These are phyloP conservation scores for Apiotrichum porosum DNA, from an alignment of 1,284 basidiomycete species.

Conservation along the genomic window DNA sequence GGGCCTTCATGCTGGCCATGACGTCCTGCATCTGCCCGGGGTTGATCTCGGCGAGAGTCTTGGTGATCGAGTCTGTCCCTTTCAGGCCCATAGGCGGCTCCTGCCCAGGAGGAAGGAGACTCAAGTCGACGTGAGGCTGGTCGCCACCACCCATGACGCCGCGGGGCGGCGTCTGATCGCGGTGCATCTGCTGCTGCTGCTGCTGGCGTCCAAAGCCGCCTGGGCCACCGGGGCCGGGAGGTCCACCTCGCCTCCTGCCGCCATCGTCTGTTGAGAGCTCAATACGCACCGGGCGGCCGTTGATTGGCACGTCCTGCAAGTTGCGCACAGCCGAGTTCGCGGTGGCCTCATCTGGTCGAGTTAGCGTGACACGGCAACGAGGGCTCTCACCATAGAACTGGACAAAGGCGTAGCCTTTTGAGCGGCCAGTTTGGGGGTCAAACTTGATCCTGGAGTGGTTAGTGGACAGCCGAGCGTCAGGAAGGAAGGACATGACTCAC, in stretches of 20 bases:
- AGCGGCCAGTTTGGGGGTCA: constrained; percentile 90
- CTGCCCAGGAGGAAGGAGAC: constrained; percentile 70
- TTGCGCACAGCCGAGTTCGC: constrained; percentile 78
- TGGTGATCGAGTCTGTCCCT: constrained; percentile 78
- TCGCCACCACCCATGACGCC: constrained; percentile 17
- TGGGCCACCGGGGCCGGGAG: constrained; percentile 46
- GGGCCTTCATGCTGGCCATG: constrained; percentile 94
- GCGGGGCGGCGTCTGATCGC: constrained; percentile 12
- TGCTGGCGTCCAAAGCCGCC: constrained; percentile 49
- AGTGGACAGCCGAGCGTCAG: not conserved
- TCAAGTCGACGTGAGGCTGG: constrained; percentile 19
- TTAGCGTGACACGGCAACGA: constrained; percentile 6
- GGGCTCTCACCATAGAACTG: constrained; percentile 77
- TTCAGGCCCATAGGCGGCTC: constrained; percentile 69
- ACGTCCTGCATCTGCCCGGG: constrained; percentile 87
- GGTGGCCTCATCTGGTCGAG: constrained; percentile 79
- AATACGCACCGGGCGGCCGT: constrained; percentile 75
- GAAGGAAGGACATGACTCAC: constrained; percentile 25
- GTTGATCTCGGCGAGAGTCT: constrained; percentile 77
- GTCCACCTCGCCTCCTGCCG: constrained; percentile 26
- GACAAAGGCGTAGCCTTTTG: constrained; percentile 95
- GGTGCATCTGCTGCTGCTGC: constrained; percentile 54
- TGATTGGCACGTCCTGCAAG: constrained; percentile 73
- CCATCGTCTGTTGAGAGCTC: constrained; percentile 58
- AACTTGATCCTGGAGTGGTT: constrained; percentile 70